Evolutionary conservation across 176 grass and related monocot genomes (phyloP).

Genomic region (Musa itinerans): DNA sequence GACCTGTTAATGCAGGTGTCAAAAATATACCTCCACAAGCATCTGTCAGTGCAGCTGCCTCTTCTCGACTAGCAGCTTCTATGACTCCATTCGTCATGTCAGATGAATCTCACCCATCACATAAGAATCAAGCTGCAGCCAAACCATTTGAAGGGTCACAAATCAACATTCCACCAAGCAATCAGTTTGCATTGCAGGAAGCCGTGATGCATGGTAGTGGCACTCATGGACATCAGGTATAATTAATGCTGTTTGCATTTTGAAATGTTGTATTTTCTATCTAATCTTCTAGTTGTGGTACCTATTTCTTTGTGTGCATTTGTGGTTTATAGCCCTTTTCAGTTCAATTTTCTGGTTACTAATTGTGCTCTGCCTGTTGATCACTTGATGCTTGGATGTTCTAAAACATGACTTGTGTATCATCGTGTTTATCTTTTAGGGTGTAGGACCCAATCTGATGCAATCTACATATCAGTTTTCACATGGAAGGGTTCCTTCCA

Average conservation of each 20-base stretch:
- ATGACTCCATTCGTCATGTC: constrained; percentile 21
- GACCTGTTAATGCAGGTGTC: constrained; percentile 25
- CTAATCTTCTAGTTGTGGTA: neutral
- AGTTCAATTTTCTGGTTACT: neutral
- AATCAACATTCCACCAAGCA: constrained; percentile 31
- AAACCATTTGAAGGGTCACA: constrained; percentile 37
- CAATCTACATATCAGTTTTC: constrained; percentile 21
- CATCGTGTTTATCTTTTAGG: neutral
- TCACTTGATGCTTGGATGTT: constrained; percentile 1
- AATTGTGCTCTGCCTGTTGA: neutral
- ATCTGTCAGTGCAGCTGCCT: constrained; percentile 34
- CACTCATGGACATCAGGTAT: constrained; percentile 48
- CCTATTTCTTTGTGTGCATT: neutral
- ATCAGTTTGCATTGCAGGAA: constrained; percentile 35
- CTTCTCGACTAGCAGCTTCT: constrained; percentile 28
- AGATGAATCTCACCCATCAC: constrained; percentile 22
- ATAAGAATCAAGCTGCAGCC: constrained; percentile 39
- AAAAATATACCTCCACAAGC: constrained; percentile 27
- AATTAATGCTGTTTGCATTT: constrained; percentile 4
- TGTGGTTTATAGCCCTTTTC: no score
- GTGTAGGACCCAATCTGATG: constrained; percentile 14
- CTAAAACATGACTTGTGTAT: constrained; percentile 2
- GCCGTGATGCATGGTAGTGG: constrained; percentile 12
- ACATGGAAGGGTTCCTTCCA: constrained; percentile 23
- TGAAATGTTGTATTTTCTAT: neutral